Evolutionary conservation across 768 basidiomycete species (phyloP).

Genomic region (Boletus speciosus): DNA sequence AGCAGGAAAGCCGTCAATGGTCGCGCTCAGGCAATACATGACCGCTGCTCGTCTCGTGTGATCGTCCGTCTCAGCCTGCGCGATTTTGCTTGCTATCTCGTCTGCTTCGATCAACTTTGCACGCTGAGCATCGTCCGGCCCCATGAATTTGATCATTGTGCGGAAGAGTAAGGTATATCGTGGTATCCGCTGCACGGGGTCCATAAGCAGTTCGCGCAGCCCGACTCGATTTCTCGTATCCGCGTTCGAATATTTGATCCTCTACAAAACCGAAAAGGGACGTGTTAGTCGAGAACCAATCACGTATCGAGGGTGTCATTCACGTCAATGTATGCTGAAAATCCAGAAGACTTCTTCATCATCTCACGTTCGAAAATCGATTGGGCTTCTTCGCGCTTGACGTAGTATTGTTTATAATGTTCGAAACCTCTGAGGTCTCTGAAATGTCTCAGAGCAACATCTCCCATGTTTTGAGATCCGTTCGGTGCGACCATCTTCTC

Average conservation of each 20-base stretch:
- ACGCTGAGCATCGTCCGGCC: slow-evolving; percentile 70
- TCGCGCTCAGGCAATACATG: slow-evolving; percentile 79
- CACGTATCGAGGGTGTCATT: slow-evolving; percentile 29
- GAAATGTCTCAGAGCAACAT: slow-evolving; percentile 84
- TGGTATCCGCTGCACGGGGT: slow-evolving; percentile 94
- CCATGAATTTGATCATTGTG: slow-evolving; percentile 89
- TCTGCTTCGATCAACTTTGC: slow-evolving; percentile 79
- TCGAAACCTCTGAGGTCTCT: slow-evolving; percentile 83
- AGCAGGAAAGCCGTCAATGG: slow-evolving; percentile 89
- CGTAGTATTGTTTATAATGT: slow-evolving; percentile 87
- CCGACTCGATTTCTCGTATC: slow-evolving; percentile 80
- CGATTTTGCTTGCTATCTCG: slow-evolving; percentile 86
- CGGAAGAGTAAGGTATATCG: slow-evolving; percentile 91
- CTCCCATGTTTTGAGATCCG: slow-evolving; percentile 63
- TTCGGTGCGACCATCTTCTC: slow-evolving; percentile 72
- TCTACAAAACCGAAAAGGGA: slow-evolving; percentile 40
- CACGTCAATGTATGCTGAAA: slow-evolving; percentile 86
- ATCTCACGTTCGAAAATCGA: slow-evolving; percentile 81
- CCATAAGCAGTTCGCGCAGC: slow-evolving; percentile 89
- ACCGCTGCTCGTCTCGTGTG: slow-evolving; percentile 86
- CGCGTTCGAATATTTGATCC: slow-evolving; percentile 79
- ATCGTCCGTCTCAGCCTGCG: slow-evolving; percentile 87
- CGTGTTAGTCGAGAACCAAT: slow-evolving; percentile 8
- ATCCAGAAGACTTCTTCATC: slow-evolving; percentile 74
- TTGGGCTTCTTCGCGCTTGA: slow-evolving; percentile 91